Evolutionary conservation across 352 stramenopile species (phyloP), one percentile per base, ranked within the genome.

Genomic region (Pythium chondricola): DNA sequence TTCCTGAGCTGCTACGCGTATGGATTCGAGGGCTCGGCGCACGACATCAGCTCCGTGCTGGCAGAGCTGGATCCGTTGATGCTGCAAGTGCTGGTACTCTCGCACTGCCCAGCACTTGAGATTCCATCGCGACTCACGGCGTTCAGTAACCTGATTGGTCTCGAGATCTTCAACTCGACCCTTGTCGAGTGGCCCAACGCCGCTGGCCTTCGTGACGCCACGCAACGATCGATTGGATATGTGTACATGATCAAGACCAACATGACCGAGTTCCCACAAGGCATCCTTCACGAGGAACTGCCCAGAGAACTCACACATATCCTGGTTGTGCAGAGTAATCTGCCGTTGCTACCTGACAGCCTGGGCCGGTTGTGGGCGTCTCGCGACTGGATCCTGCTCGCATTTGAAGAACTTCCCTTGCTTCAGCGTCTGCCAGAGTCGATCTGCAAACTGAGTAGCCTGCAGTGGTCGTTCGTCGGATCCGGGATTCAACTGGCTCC

Each of bases 111-210:
- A 2, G 27, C 4, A 0, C 33, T 67, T 0, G n/a, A 42, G 1
- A 31, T 67, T 2, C 47, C 58, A 3, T 14, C 52, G 4, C 13
- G 44, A 1, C 4, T 58, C 10, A 41, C 21, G 2, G 13, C 43
- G 16, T 67, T 67, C n/a, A 3, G 18, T 1, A 16, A 42, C 5
- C 32, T 67, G 20, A 26, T 6, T 6, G 53, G 42, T 1, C 11
- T 63, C 8, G 52, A 63, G 24, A 16, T 60, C 8, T 65, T 52
- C 44, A 65, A 65, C 29, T 46, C 18, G 20, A 44, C 57, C 21
- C 32, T 61, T 0, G 30, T 38, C 11, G 25, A 42, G 25, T 65
- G 57, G 57, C 13, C 52, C 7, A 21, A 21, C 3, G 9, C 41
- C 2, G 43, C 41, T 1, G 24, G 35, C 4, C 14, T 53, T 1